A percentile compares a stretch with the other conserved stretches of the same genome.
These are phyloP conservation scores for Retiboletus flavoniger DNA, from an alignment of 1,284 basidiomycete species.

Conservation along the genomic window DNA sequence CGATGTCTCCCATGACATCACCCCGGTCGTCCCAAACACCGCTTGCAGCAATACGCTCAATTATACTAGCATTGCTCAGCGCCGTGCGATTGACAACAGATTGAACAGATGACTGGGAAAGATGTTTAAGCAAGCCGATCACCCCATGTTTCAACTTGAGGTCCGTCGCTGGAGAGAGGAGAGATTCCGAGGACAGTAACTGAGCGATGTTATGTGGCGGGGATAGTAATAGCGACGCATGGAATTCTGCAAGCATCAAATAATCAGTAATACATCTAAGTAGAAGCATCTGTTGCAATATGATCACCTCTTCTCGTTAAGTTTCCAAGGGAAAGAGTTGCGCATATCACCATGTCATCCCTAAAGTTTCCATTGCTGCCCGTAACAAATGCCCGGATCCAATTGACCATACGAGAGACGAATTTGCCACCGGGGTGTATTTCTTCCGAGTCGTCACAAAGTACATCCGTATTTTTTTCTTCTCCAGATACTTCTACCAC, in stretches of 20 bases:
- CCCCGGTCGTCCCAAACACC: conserved; percentile 69
- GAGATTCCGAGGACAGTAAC: conserved; percentile 49
- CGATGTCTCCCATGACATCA: conserved; percentile 75
- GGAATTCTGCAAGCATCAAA: conserved; percentile 49
- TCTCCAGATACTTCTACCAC: conserved; percentile 85
- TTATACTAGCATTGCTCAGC: conserved; percentile 63
- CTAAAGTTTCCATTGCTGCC: conserved; percentile 37
- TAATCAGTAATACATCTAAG: conserved; percentile 1
- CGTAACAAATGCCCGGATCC: conserved; percentile 62
- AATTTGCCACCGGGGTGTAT: conserved; percentile 65
- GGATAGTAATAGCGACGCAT: conserved; percentile 60
- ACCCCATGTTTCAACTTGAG: conserved; percentile 84
- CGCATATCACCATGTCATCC: conserved; percentile 82
- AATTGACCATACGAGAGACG: conserved; percentile 70
- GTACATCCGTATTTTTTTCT: conserved; percentile 70
- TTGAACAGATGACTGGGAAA: conserved; percentile 71
- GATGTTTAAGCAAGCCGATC: conserved; percentile 80
- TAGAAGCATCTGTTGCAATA: neutral
- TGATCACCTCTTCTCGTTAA: conserved; percentile 70
- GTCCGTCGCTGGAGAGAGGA: conserved; percentile 55
- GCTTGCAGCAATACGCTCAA: conserved; percentile 62
- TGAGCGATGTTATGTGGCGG: conserved; percentile 53
- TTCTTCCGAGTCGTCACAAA: conserved; percentile 66
- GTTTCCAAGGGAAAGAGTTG: conserved; percentile 80
- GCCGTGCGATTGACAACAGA: conserved; percentile 57